A percentile compares a stretch with the other conserved stretches of the same genome.
Evolutionary conservation across 108 stramenopile species (phyloP).

Genomic region (Aurantiochytrium sp.): DNA sequence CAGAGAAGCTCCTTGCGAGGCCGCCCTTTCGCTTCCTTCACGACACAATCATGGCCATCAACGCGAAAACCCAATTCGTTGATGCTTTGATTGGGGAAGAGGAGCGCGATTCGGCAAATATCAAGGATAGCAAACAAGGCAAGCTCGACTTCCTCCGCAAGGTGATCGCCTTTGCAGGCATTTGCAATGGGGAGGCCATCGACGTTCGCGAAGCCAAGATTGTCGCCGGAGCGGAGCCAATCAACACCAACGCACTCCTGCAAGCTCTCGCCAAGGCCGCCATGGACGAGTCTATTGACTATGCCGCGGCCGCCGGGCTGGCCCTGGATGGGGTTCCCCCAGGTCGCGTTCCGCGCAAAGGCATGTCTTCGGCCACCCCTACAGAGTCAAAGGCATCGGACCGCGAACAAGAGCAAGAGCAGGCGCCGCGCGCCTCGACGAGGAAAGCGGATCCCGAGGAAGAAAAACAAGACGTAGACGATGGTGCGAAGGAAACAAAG

Average conservation of each 20-base stretch:
- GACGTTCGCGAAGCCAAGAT: conserved; percentile 25
- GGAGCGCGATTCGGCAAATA: conserved; percentile 20
- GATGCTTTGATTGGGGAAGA: not conserved
- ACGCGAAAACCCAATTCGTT: conserved; percentile 2
- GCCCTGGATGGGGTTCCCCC: not conserved
- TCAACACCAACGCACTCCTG: conserved; percentile 19
- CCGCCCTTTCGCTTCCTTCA: conserved; percentile 29
- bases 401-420: not conserved
- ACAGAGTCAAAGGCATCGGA: not conserved
- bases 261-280: not conserved
- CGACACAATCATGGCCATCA: conserved; percentile 23
- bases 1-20: conserved; percentile 8
- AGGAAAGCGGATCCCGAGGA: too few relatives aligned
- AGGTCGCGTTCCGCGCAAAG: not conserved
- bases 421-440: not conserved
- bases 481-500: not conserved
- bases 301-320: not conserved
- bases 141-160: conserved; percentile 27
- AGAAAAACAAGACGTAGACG: too few relatives aligned
- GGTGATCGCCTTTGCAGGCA: conserved; percentile 17
- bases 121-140: conserved; percentile 19
- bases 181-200: not conserved
- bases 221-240: conserved; percentile 24
- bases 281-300: not conserved
- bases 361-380: not conserved